Base-by-base conservation (phyloP, 106 monocot genomes). In the Chionographis japonica region DNA sequence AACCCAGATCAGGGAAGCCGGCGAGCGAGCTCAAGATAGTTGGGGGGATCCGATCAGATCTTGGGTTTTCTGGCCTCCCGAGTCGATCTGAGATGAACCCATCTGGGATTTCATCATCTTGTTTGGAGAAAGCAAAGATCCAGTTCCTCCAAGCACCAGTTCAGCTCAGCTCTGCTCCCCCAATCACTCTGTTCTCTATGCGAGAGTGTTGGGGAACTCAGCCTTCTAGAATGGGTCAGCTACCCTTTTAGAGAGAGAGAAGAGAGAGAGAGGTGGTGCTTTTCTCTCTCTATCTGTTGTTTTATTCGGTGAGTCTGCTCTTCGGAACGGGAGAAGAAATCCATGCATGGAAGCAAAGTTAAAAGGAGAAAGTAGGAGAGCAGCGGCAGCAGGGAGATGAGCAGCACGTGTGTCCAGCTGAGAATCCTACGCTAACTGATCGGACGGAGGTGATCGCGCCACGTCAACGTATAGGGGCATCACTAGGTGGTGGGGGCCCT, bases 301-400 rank as follows among this genome's bases (percentile, higher is more conserved):
- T 56, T 37, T 7, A 36, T 15, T n/a, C 18, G 52, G 37, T 17
- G 7, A 13, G 14, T 46, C 5, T 46, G 46, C 8, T 46, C 8
- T 46, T 5, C 5, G 60, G 49, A 18, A 62, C 27, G 27, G 46
- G 64, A 70, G 43, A 60, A 66, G 65, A 66, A 74, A 63, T 40
- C 72, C 72, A 72, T 72, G 62, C 72, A 72, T 62, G 72, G 72
- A 72, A 66, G 72, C 72, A 72, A 72, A 59, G 52, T 59, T 15
- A 36, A 59, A 60, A 38, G 37, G 12, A 13, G 54, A 54, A 46
- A 19, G 14, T 17, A 51, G 43, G 46, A 46, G 58, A 14, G 51
- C 3, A 40, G 27, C 27, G 35, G 35, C 15, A 18, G 52, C 36
- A 15, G 13, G n/a, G 13, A 68, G 67, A 68, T 53, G 3, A 39